These are phyloP conservation scores for Dendrobium huoshanense DNA, from an alignment of 106 monocot genomes.

Conservation along the genomic window DNA sequence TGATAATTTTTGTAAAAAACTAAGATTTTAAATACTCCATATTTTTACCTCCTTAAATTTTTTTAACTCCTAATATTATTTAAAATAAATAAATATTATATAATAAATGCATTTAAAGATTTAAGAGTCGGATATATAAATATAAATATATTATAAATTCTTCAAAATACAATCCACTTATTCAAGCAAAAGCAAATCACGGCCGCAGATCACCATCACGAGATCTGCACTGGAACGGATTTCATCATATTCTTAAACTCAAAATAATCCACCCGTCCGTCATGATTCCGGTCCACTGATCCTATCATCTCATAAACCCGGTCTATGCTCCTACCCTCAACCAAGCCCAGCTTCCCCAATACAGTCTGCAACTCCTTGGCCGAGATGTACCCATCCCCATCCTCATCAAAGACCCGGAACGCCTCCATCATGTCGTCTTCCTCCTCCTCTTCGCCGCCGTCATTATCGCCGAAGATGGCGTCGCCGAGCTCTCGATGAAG, in stretches of 20 bases:
- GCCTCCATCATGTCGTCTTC: conserved; percentile 49
- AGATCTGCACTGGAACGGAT: background rate
- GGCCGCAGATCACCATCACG: conserved; percentile 1
- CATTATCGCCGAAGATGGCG: background rate
- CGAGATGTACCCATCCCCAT: conserved; percentile 50
- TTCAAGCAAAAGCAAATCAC: background rate
- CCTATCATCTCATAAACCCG: conserved; percentile 26
- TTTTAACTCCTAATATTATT: too few species aligned
- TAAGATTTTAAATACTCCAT: too few species aligned
- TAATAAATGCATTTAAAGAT: too few species aligned
- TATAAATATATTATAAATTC: too few species aligned
- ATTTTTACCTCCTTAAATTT: too few species aligned
- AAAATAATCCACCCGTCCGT: conserved; percentile 22
- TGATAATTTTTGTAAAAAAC: too few species aligned
- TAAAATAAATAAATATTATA: too few species aligned
- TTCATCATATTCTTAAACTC: conserved; percentile 34
- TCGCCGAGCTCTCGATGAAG: conserved; percentile 37
- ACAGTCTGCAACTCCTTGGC: conserved; percentile 43
- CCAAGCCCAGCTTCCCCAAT: conserved; percentile 28
- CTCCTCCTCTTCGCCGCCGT: conserved; percentile 1
- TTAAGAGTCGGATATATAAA: too few species aligned
- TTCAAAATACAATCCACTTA: too few species aligned
- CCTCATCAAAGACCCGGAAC: conserved; percentile 47
- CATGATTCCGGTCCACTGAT: conserved; percentile 22
- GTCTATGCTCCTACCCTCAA: conserved; percentile 19